These are phyloP conservation scores for Metschnikowia kofuensis DNA, from an alignment of 805 yeast genomes.

Conservation along the genomic window DNA sequence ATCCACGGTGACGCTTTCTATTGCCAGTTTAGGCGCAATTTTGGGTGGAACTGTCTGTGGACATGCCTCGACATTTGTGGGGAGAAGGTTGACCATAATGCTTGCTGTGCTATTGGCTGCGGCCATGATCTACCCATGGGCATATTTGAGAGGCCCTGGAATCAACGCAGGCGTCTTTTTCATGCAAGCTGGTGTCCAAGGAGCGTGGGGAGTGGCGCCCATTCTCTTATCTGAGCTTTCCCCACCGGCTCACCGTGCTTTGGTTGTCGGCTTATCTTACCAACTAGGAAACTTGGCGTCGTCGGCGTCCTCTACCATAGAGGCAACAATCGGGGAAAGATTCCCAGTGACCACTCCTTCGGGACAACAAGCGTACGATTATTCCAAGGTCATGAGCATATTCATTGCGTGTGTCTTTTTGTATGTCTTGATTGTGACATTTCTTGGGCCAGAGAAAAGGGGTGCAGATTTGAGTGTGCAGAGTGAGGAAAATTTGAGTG, in stretches of 20 bases:
- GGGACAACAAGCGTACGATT: slow-evolving; percentile 41
- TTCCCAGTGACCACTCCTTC: slow-evolving; percentile 46
- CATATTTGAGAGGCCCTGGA: slow-evolving; percentile 24
- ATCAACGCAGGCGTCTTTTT: slow-evolving; percentile 62
- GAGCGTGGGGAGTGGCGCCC: slow-evolving; percentile 74
- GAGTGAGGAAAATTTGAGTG: slow-evolving; percentile 25
- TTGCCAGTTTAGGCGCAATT: slow-evolving; percentile 42
- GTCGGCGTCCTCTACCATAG: slow-evolving; percentile 69
- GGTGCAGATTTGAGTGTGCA: slow-evolving; percentile 16
- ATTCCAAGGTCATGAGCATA: slow-evolving; percentile 67
- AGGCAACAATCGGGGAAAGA: slow-evolving; percentile 55
- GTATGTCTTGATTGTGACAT: slow-evolving; percentile 43
- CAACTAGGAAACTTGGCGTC: slow-evolving; percentile 74
- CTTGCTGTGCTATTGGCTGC: slow-evolving; percentile 34
- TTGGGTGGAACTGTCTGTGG: slow-evolving; percentile 46
- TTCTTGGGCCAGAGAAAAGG: slow-evolving; percentile 56
- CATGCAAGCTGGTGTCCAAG: slow-evolving; percentile 64
- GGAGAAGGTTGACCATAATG: slow-evolving; percentile 35
- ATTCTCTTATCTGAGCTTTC: slow-evolving; percentile 64
- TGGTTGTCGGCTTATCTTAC: slow-evolving; percentile 43
- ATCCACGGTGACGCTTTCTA: slow-evolving; percentile 39
- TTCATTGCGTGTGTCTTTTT: slow-evolving; percentile 65
- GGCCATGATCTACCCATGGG: slow-evolving; percentile 39
- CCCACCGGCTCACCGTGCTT: slow-evolving; percentile 16
- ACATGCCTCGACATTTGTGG: slow-evolving; percentile 34